Evolutionary conservation across 106 monocot species (phyloP).

Genomic region (Vanilla planifolia): DNA sequence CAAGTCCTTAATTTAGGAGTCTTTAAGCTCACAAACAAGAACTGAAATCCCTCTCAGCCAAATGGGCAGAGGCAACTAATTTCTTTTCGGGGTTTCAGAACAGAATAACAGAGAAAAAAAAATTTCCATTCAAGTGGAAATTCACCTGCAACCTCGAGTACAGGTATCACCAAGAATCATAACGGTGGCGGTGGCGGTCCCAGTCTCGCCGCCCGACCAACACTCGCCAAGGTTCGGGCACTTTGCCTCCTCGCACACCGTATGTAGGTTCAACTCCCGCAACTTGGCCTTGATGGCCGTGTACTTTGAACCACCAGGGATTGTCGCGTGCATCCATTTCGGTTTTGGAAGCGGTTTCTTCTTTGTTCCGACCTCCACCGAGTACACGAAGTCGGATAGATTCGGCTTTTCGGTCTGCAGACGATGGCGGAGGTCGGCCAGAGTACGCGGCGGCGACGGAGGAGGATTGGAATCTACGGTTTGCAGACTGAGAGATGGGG

Average conservation of each 20-base stretch:
- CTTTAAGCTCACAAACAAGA: not conserved
- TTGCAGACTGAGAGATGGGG: constrained; percentile 13
- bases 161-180: constrained; percentile 98
- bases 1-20: too few species aligned
- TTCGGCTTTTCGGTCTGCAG: constrained; percentile 46
- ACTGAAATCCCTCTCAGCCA: not conserved
- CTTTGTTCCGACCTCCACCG: constrained; percentile 85
- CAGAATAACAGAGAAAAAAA: not conserved
- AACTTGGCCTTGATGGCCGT: constrained; percentile 85
- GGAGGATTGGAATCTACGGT: constrained; percentile 14
- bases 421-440: constrained; percentile 48
- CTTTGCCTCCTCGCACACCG: constrained; percentile 93
- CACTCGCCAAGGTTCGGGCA: constrained; percentile 94
- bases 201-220: constrained; percentile 97
- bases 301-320: constrained; percentile 85
- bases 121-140: not conserved
- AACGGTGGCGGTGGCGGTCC: constrained; percentile 91
- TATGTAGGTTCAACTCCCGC: constrained; percentile 82
- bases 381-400: constrained; percentile 78
- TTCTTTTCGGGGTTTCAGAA: not conserved
- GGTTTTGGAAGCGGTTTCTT: constrained; percentile 85
- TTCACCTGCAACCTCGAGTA: constrained; percentile 84
- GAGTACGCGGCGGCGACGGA: constrained; percentile 23
- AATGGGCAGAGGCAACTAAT: not conserved
- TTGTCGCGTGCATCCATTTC: constrained; percentile 85